These are phyloP conservation scores for Ustilago cynodontis DNA, from an alignment of 1,284 basidiomycete species.

Conservation along the genomic window DNA sequence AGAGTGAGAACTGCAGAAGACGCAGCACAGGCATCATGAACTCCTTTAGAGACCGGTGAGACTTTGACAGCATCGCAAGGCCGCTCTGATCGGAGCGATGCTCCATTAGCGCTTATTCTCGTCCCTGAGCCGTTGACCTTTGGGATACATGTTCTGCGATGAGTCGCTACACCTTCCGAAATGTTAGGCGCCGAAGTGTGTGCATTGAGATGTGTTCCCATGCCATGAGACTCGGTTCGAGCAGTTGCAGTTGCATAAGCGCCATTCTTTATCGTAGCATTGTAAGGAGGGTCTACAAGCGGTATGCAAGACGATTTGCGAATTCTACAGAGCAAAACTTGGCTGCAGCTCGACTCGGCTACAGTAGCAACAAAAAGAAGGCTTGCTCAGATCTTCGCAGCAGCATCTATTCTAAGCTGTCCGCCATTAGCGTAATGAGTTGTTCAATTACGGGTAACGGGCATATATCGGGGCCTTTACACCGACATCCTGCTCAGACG, in stretches of 20 bases:
- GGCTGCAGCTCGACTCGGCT: not conserved
- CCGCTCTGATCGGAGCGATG: not conserved
- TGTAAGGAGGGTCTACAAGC: not conserved
- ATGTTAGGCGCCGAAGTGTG: not conserved
- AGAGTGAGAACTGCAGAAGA: not conserved
- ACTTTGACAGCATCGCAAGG: not conserved
- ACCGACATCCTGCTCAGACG: not conserved
- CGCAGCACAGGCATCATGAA: not conserved
- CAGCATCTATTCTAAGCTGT: too few relatives aligned
- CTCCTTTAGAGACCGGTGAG: not conserved
- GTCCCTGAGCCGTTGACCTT: not conserved
- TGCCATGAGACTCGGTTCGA: constrained; percentile 7
- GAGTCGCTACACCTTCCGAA: not conserved
- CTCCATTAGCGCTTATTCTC: not conserved
- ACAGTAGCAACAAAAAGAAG: not conserved
- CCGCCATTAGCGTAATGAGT: not conserved
- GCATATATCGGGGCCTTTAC: not conserved
- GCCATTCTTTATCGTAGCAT: not conserved
- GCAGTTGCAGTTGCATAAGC: not conserved
- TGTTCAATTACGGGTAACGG: not conserved
- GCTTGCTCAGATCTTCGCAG: not conserved
- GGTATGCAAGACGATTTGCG: not conserved
- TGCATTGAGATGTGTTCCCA: constrained; percentile 5
- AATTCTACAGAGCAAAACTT: not conserved
- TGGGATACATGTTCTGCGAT: not conserved